Conservation (phyloP, 352 stramenopile species). For the Phytophthora cryptogea region DNA sequence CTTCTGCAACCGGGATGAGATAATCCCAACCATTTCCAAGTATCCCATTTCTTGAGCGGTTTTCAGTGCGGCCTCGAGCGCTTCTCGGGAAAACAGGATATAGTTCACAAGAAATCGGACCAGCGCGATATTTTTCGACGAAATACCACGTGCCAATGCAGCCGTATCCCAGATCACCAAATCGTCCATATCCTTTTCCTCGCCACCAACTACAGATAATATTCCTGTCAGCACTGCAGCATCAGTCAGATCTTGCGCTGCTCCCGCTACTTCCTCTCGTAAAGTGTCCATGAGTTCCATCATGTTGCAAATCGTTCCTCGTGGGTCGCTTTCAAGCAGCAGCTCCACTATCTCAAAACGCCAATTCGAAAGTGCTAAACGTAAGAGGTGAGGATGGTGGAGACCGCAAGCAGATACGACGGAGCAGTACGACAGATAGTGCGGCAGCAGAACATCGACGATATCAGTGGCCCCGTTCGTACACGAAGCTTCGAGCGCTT, state of each 20-base stretch:
- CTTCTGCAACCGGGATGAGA: conserved; percentile 5
- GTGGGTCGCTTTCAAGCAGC: conserved; percentile 35
- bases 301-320: conserved; percentile 31
- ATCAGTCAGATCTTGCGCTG: neutral
- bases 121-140: conserved; percentile 8
- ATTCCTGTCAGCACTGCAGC: neutral
- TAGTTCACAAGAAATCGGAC: conserved; percentile 29
- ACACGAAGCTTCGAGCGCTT: conserved; percentile 28
- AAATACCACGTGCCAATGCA: conserved; percentile 15
- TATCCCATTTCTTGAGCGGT: conserved; percentile 1
- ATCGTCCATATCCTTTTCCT: conserved; percentile 6
- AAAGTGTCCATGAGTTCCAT: conserved; percentile 30
- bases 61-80: conserved; percentile 9
- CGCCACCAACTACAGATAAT: conserved; percentile 19
- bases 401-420: neutral
- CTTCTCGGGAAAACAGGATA: conserved; percentile 11
- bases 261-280: conserved; percentile 10
- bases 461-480: conserved; percentile 17
- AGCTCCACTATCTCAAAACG: conserved; percentile 31
- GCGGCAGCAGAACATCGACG: conserved; percentile 24
- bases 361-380: conserved; percentile 10
- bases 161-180: conserved; percentile 20
- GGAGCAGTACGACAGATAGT: conserved; percentile 23
- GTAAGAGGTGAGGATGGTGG: conserved; percentile 24
- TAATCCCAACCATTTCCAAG: neutral